phyloP scores from a whole-genome alignment of 306 rosid genomes.

The Quercus alba region DNA sequence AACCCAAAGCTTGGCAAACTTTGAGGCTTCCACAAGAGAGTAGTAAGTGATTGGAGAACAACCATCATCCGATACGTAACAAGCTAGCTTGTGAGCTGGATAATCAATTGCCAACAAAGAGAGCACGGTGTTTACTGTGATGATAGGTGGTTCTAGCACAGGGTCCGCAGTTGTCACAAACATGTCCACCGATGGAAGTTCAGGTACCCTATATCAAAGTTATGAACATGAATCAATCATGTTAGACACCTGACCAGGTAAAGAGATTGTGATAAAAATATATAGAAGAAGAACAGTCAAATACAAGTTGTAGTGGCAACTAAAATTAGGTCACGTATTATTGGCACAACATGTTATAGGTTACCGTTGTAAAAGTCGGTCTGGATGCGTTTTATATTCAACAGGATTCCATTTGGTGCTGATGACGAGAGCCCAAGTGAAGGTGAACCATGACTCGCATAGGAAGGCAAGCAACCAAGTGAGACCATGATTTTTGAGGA shows the following conservation, averaged over 20 bases:
- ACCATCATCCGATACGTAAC: slow-evolving; percentile 81
- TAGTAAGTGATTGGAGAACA: slow-evolving; percentile 50
- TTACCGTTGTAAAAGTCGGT: slow-evolving; percentile 38
- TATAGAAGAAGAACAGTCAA: too few species aligned
- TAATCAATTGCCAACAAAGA: slow-evolving; percentile 73
- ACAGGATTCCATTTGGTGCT: slow-evolving; percentile 53
- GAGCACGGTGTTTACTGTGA: slow-evolving; percentile 61
- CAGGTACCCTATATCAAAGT: slow-evolving; percentile 27
- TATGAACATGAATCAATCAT: not conserved
- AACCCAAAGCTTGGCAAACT: slow-evolving; percentile 62
- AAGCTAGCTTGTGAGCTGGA: slow-evolving; percentile 69
- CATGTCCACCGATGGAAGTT: slow-evolving; percentile 65
- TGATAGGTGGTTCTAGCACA: slow-evolving; percentile 60
- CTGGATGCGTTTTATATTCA: slow-evolving; percentile 31
- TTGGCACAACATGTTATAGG: too few species aligned
- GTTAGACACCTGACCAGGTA: not conserved
- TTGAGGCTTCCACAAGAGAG: slow-evolving; percentile 47
- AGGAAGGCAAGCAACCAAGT: slow-evolving; percentile 52
- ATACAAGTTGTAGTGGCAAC: too few species aligned
- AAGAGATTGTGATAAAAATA: too few species aligned
- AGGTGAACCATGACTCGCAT: slow-evolving; percentile 64
- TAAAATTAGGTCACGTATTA: too few species aligned
- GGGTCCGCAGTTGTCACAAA: slow-evolving; percentile 77
- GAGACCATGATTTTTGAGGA: slow-evolving; percentile 15
- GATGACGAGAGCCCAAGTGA: slow-evolving; percentile 33